Base-by-base conservation (phyloP, 2,329 filamentous ascomycete genomes). In the Talaromyces sp. region DNA sequence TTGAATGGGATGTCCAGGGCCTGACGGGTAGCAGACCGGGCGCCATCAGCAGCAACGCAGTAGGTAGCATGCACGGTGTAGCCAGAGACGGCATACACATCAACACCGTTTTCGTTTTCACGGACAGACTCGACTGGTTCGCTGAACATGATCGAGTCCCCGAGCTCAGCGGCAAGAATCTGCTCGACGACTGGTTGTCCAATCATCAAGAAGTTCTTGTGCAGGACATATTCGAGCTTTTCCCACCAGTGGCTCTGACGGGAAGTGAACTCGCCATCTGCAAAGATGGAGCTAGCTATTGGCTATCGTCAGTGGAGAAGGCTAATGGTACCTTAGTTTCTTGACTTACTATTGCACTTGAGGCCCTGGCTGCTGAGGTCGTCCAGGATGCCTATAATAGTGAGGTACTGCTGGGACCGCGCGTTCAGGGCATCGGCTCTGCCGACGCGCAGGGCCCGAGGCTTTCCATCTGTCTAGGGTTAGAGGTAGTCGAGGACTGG, bases 131-230 rank as follows among this genome's bases (percentile, higher is more conserved):
- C 27, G n/a, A 60, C 33, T 17, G 33, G 36, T 11, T 54, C 30
- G 6, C 49, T 60, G 27, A 55, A 60, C 22, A 55, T 17, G 5
- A 60, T 54, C 11, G 58, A 44, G 13, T 42, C 55, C 15, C 55
- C 53, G 19, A 60, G 27, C 13, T 55, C 44, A 30, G 30, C 49
- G 2, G 58, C 58, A 30, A 56, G 58, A 36, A 55, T 53, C 28
- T 60, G 52, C 44, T 55, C 55, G 19, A 60, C 49, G 8, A 60
- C 53, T 9, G 58, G 58, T 22, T 60, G 58, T 15, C 58, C 58
- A 55, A 60, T 53, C 58, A 60, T 60, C n/a, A 60, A 51, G 47
- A 60, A 60, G 53, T 60, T 60, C 19, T 53, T 53, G 28, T 55
- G 36, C n/a, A 54, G 55, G 39, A 54, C 55, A 27, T 60, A 28